Evolutionary conservation across 2,329 filamentous ascomycete species (phyloP).

Genomic region (Penicillium sp.): DNA sequence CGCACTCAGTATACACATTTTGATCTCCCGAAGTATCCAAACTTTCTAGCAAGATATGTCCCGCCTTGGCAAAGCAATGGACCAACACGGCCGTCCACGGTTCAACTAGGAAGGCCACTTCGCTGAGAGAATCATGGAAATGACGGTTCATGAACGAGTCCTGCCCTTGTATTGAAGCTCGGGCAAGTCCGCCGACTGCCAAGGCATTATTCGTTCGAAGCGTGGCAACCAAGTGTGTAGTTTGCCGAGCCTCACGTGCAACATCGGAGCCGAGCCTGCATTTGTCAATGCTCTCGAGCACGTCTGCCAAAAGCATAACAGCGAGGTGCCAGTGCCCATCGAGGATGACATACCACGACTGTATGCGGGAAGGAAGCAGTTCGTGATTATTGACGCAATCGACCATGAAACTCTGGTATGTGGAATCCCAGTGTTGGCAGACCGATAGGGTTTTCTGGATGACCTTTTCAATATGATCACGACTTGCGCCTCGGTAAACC

Average conservation of each 20-base stretch:
- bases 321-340: slow-evolving; percentile 59
- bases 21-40: slow-evolving; percentile 1
- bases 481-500: slow-evolving; percentile 41
- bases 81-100: slow-evolving; percentile 60
- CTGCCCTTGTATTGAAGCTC: slow-evolving; percentile 43
- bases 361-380: slow-evolving; percentile 52
- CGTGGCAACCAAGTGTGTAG: slow-evolving; percentile 36
- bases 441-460: slow-evolving; percentile 51
- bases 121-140: slow-evolving; percentile 55
- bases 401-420: slow-evolving; percentile 53
- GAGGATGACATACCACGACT: slow-evolving; percentile 60
- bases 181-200: slow-evolving; percentile 51
- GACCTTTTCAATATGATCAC: slow-evolving; percentile 48
- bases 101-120: slow-evolving; percentile 58
- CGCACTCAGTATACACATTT: slow-evolving; percentile 1
- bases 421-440: slow-evolving; percentile 55
- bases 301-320: slow-evolving; percentile 54
- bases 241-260: slow-evolving; percentile 26
- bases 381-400: slow-evolving; percentile 53
- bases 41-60: slow-evolving; percentile 39
- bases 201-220: slow-evolving; percentile 48
- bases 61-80: slow-evolving; percentile 52
- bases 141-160: slow-evolving; percentile 18
- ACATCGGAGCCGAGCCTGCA: slow-evolving; percentile 11
- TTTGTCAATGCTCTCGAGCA: slow-evolving; percentile 52